These are phyloP conservation scores for Digitaria exilis DNA, from an alignment of 202 grass and related monocot species.

Conservation along the genomic window DNA sequence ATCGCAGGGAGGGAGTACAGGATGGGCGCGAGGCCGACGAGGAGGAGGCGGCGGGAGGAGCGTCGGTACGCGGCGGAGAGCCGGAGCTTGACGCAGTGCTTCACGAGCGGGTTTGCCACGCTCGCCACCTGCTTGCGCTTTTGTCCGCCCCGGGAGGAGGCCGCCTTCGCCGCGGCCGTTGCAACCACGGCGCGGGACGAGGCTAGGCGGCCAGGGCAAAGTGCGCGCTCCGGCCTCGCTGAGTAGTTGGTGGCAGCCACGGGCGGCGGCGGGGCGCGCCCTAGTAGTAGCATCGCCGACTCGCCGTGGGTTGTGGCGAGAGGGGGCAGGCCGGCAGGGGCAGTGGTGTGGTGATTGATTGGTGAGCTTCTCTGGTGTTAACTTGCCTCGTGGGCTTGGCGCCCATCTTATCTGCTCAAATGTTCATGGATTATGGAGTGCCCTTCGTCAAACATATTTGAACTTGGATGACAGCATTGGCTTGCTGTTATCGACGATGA, in stretches of 20 bases:
- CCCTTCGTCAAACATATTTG: no score
- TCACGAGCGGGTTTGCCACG: slow-evolving; percentile 84
- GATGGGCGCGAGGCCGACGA: slow-evolving; percentile 80
- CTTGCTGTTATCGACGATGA: no score
- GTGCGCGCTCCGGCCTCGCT: not conserved
- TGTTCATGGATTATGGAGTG: not conserved
- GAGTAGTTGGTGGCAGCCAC: not conserved
- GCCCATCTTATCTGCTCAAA: slow-evolving; percentile 28
- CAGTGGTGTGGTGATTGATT: no score
- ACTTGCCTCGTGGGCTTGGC: not conserved
- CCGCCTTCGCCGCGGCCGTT: not conserved
- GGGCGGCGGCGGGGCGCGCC: slow-evolving; percentile 27
- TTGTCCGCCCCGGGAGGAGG: slow-evolving; percentile 30
- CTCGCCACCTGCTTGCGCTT: slow-evolving; percentile 72
- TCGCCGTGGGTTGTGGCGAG: no score
- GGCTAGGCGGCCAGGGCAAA: not conserved
- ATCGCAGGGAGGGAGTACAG: slow-evolving; percentile 52
- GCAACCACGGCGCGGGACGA: not conserved
- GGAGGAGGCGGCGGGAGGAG: slow-evolving; percentile 51
- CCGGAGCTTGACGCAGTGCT: slow-evolving; percentile 94
- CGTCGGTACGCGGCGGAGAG: slow-evolving; percentile 74
- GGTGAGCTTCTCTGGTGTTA: not conserved
- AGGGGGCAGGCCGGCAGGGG: no score
- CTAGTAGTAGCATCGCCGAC: slow-evolving; percentile 59
- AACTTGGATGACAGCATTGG: no score